These are phyloP conservation scores for Pleodorina starrii DNA, from an alignment of 139 green algal genomes.

Conservation along the genomic window DNA sequence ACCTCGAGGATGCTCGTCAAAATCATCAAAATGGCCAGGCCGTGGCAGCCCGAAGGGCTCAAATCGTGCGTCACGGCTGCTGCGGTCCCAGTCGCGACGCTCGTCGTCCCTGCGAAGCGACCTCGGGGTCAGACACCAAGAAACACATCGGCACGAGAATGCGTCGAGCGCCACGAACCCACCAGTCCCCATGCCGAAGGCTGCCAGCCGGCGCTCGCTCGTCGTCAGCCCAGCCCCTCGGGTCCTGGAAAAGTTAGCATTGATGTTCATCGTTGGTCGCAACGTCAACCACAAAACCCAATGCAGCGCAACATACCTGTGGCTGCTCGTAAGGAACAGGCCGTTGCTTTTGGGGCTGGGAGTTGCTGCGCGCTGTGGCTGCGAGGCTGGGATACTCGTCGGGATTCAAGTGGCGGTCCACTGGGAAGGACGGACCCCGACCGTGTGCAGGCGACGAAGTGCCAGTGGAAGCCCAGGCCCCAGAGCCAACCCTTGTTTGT, in stretches of 20 bases:
- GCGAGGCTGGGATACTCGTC: constrained; percentile 83
- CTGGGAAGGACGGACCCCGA: constrained; percentile 25
- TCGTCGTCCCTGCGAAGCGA: constrained; percentile 28
- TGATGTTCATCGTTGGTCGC: background rate
- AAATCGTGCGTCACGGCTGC: constrained; percentile 8
- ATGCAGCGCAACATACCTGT: constrained; percentile 41
- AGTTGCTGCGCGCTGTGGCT: constrained; percentile 57
- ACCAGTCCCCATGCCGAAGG: constrained; percentile 39
- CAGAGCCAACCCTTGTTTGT: constrained; percentile 34
- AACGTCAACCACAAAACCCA: background rate
- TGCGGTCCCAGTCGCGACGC: constrained; percentile 34
- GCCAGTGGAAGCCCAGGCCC: constrained; percentile 24
- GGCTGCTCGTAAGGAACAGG: constrained; percentile 45
- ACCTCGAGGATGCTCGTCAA: constrained; percentile 37
- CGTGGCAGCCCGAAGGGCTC: constrained; percentile 8
- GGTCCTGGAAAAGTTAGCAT: constrained; percentile 39
- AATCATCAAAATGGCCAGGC: constrained; percentile 41
- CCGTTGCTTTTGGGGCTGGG: constrained; percentile 32
- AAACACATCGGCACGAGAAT: background rate
- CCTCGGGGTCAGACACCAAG: background rate
- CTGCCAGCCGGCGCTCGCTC: constrained; percentile 47
- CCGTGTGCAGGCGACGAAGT: constrained; percentile 15
- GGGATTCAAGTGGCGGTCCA: constrained; percentile 74
- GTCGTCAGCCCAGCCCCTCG: constrained; percentile 60
- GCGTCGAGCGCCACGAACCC: background rate